Percentiles rank a stretch among this genome's conserved stretches.
Conservation (phyloP, 2,329 filamentous ascomycete genomes). For the Claviceps arundinis region DNA sequence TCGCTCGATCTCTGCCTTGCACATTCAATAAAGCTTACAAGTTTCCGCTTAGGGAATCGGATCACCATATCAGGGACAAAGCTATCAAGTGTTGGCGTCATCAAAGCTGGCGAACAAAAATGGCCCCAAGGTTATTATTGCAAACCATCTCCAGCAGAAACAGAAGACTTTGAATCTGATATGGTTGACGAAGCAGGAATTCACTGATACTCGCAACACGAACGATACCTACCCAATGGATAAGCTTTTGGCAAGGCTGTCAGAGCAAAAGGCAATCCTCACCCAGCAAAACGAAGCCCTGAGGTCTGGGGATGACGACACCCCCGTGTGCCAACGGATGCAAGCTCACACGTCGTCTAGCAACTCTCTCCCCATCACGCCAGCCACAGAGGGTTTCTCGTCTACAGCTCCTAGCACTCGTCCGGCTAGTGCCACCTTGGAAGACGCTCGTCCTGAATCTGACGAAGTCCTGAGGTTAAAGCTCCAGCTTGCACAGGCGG, state of each 20-base stretch:
- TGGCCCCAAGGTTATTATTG: constrained; percentile 34
- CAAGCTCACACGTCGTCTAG: constrained; percentile 37
- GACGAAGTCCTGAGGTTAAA: constrained; percentile 57
- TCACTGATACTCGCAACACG: background rate
- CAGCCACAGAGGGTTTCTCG: constrained; percentile 41
- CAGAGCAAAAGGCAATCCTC: constrained; percentile 53
- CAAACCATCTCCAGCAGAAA: background rate
- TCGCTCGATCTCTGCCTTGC: background rate
- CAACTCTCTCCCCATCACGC: constrained; percentile 49
- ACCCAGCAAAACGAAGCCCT: constrained; percentile 44
- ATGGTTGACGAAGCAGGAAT: constrained; percentile 27
- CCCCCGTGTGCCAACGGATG: constrained; percentile 16
- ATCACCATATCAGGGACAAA: constrained; percentile 17
- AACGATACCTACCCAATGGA: constrained; percentile 49
- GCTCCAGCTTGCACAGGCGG: constrained; percentile 56
- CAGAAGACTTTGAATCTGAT: constrained; percentile 1
- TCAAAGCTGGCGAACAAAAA: constrained; percentile 44
- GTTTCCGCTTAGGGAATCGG: constrained; percentile 10
- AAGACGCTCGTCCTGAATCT: constrained; percentile 26
- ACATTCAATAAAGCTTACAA: background rate
- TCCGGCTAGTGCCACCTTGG: constrained; percentile 36
- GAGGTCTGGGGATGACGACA: constrained; percentile 27
- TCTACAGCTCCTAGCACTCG: constrained; percentile 35
- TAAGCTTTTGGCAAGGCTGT: constrained; percentile 57
- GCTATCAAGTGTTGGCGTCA: constrained; percentile 33